Percentiles rank a stretch among this genome's conserved stretches.
phyloP scores from a whole-genome alignment of 139 green algal species.

The Chlamydomonas asymmetrica region DNA sequence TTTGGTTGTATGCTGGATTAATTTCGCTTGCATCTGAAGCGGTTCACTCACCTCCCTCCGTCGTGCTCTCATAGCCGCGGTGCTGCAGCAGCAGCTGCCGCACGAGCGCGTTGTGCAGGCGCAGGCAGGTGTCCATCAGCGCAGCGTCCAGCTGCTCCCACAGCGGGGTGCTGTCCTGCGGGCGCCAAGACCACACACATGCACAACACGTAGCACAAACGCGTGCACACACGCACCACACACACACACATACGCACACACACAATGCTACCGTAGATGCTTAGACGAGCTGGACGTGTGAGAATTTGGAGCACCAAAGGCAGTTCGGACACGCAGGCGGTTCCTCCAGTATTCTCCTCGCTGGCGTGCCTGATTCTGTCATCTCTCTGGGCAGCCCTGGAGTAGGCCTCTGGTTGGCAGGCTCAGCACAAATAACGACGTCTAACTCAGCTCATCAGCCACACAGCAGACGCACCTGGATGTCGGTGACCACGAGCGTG shows the following conservation, averaged over 20 bases:
- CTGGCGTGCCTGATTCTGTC: background rate
- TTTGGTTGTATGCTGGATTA: background rate
- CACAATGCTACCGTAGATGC: too few species aligned
- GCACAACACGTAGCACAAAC: too few species aligned
- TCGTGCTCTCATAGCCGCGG: conserved; percentile 25
- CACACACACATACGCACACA: too few species aligned
- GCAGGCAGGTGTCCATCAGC: conserved; percentile 14
- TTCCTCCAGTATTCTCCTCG: background rate
- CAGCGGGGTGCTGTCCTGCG: conserved; percentile 18
- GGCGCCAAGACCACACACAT: too few species aligned
- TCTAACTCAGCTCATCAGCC: background rate
- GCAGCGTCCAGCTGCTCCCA: conserved; percentile 24
- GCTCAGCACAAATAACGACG: background rate
- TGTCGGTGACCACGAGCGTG: conserved; percentile 1
- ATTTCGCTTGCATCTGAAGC: background rate
- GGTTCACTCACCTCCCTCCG: conserved; percentile 1
- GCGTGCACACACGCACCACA: too few species aligned
- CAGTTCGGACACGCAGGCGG: too few species aligned
- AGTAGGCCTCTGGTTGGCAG: background rate
- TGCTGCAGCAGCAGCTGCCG: conserved; percentile 15
- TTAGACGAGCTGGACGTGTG: background rate
- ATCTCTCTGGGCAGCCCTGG: background rate
- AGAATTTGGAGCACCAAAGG: background rate
- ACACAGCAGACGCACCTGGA: background rate
- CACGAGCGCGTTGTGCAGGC: conserved; percentile 17